These are phyloP conservation scores for Hypoxylon sp. DNA, from an alignment of 2,329 filamentous ascomycete genomes.

Conservation along the genomic window DNA sequence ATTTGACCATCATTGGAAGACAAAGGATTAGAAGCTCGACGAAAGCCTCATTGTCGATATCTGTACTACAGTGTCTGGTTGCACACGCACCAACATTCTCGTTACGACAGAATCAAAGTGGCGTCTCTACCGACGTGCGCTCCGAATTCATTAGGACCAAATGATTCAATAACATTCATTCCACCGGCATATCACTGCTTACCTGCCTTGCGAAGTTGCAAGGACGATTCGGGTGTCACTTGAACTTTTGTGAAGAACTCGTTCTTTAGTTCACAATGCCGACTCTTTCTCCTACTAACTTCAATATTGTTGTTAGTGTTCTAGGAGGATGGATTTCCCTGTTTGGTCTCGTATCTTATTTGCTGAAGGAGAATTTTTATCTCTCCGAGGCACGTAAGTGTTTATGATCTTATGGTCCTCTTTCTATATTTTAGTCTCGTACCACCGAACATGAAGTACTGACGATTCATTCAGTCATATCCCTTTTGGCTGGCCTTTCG, in stretches of 20 bases:
- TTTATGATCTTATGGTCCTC: not conserved
- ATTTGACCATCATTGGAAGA: too few relatives aligned
- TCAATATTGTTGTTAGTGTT: conserved; percentile 86
- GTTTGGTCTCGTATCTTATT: conserved; percentile 91
- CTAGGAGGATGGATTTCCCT: conserved; percentile 89
- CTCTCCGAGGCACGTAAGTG: conserved; percentile 88
- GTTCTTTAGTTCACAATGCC: conserved; percentile 57
- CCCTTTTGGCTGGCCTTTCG: conserved; percentile 81
- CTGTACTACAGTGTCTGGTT: conserved; percentile 13
- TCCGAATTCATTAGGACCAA: conserved; percentile 31
- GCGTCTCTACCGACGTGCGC: conserved; percentile 32
- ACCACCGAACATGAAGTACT: conserved; percentile 15
- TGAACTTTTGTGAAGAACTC: conserved; percentile 41
- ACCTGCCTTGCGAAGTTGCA: conserved; percentile 53
- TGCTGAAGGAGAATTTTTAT: conserved; percentile 91
- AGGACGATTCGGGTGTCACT: conserved; percentile 60
- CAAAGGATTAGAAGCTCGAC: too few relatives aligned
- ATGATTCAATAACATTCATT: conserved; percentile 64
- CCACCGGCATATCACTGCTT: conserved; percentile 52
- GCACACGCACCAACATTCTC: too few relatives aligned
- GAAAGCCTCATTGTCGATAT: too few relatives aligned
- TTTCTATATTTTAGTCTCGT: conserved; percentile 4
- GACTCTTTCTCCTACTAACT: conserved; percentile 76
- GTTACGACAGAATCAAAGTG: too few relatives aligned
- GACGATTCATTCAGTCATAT: conserved; percentile 75